Base-by-base conservation (phyloP, 2,329 filamentous ascomycete species). In the Pseudocercospora vitis region DNA sequence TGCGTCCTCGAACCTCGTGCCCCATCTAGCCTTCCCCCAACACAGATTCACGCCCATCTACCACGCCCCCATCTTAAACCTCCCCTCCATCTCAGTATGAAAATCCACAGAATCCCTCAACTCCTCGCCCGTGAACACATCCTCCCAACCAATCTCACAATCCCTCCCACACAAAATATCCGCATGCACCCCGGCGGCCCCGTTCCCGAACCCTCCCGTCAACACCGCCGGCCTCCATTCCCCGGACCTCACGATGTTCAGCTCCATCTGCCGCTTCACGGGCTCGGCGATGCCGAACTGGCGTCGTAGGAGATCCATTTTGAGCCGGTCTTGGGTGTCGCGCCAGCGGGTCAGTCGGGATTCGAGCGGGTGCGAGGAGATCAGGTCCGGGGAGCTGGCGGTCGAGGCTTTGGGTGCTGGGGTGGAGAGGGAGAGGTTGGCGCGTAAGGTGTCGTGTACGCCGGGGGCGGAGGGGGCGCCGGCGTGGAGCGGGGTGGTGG, bases 231-330 rank as follows among this genome's bases (percentile, higher is more conserved):
- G 90, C 66, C 84, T 81, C 87, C 91, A 95, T 73, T 89, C 85
- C 60, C 89, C 87, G 56, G 87, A 84, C 58, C 83, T 78, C 14
- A 89, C 85, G 70, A 95, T 92, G 82, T 90, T 89, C 71, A 96
- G 80, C 79, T 99, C 94, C 94, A 99, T 96, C 57, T 87, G 89
- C 50, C 92, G 84, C 53, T 91, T 85, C 66, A 97, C 85, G 2
- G 94, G 94, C 81, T 97, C 94, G 21, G 88, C 89, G 66, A 96
- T 86, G 61, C 94, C 94, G 73, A 91, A 97, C 42, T 89, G 86
- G 62, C 90, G 88, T 61, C 90, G 85, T 66, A 97, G 82, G 48
- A 85, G 81, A 76, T 91, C 85, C 88, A 96, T 94, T 75, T 95
- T 94, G 70, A 96, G 75, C 28, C 78, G 73, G 66, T 96, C 87